phyloP scores from a whole-genome alignment of 75 land plant species.

The Picea glauca region DNA sequence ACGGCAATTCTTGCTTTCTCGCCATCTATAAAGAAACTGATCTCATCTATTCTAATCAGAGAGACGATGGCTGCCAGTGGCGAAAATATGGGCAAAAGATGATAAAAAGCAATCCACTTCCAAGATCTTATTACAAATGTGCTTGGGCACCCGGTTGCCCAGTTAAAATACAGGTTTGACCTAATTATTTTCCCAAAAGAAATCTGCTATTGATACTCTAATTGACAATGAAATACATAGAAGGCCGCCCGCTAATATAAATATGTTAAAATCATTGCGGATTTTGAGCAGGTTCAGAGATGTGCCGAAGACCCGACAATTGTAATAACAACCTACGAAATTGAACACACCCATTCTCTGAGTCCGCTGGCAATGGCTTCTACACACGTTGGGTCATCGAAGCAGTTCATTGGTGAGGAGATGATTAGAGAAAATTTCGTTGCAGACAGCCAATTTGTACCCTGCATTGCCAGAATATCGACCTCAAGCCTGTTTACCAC shows the following conservation, averaged over 20 bases:
- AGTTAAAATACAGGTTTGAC: slow-evolving; percentile 14
- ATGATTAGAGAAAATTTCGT: background rate
- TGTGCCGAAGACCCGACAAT: background rate
- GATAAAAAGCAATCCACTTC: slow-evolving; percentile 14
- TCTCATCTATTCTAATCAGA: background rate
- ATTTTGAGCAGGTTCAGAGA: background rate
- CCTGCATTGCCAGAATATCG: slow-evolving; percentile 4
- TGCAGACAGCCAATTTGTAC: background rate
- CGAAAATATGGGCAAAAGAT: slow-evolving; percentile 28
- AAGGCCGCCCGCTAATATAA: no score
- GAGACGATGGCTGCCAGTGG: slow-evolving; percentile 26
- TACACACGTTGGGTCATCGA: background rate
- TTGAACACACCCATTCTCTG: background rate
- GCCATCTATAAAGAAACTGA: background rate
- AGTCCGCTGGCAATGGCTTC: background rate
- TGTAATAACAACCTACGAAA: background rate
- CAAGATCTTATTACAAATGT: slow-evolving; percentile 21
- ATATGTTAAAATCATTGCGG: no score
- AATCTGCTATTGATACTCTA: no score
- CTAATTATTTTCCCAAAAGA: no score
- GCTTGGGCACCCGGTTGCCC: slow-evolving; percentile 18
- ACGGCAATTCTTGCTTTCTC: no score
- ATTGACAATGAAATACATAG: no score
- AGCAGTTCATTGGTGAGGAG: background rate
- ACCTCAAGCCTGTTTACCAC: background rate